phyloP scores from a whole-genome alignment of 768 basidiomycete species.

The Leucocoprinus sp. region DNA sequence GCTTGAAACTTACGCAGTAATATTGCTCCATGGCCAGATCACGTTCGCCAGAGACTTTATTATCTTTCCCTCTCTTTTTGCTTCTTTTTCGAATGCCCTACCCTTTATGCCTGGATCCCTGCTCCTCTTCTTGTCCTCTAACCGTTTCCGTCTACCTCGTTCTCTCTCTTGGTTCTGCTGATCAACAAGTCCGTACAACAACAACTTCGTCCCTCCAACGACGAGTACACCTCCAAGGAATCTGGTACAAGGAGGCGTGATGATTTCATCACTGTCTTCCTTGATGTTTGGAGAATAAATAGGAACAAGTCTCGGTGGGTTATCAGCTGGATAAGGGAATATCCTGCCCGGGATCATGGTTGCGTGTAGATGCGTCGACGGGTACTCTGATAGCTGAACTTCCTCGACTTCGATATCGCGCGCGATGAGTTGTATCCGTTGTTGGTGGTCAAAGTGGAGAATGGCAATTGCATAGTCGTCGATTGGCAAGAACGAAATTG shows the following conservation, averaged over 20 bases:
- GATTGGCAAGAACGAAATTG: slow-evolving; percentile 52
- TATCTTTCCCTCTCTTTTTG: slow-evolving; percentile 42
- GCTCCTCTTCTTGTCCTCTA: slow-evolving; percentile 44
- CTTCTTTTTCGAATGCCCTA: slow-evolving; percentile 49
- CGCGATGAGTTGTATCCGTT: slow-evolving; percentile 54
- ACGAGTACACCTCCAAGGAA: slow-evolving; percentile 67
- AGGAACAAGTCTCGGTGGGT: slow-evolving; percentile 32
- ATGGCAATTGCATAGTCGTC: slow-evolving; percentile 53
- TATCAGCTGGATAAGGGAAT: slow-evolving; percentile 35
- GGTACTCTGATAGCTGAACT: slow-evolving; percentile 40
- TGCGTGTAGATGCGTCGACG: slow-evolving; percentile 41
- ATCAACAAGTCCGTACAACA: slow-evolving; percentile 52
- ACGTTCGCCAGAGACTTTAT: slow-evolving; percentile 48
- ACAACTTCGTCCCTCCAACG: slow-evolving; percentile 56
- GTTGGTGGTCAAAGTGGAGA: slow-evolving; percentile 55
- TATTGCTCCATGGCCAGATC: slow-evolving; percentile 71
- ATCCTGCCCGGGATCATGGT: slow-evolving; percentile 43
- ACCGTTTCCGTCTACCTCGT: slow-evolving; percentile 43
- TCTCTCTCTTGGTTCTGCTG: slow-evolving; percentile 41
- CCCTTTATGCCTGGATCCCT: slow-evolving; percentile 30
- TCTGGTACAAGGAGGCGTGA: slow-evolving; percentile 20
- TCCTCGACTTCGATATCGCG: slow-evolving; percentile 45
- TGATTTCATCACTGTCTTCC: slow-evolving; percentile 14
- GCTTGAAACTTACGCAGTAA: slow-evolving; percentile 49
- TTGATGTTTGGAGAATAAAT: slow-evolving; percentile 20